phyloP scores from a whole-genome alignment of 2,329 filamentous ascomycete species.

The Cytospora piceae region DNA sequence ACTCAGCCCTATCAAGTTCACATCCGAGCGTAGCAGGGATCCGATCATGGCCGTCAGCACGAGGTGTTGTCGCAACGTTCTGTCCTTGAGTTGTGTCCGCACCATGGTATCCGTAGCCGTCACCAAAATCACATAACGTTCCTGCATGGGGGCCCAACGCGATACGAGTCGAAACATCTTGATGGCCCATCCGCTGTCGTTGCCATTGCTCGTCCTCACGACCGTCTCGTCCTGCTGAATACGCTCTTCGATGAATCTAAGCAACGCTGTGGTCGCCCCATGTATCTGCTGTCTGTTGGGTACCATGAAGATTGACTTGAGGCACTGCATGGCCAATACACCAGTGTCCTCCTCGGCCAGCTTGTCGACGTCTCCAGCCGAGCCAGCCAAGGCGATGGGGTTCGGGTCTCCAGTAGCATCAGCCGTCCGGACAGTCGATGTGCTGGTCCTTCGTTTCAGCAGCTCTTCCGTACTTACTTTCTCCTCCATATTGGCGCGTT shows the following conservation, averaged over 20 bases:
- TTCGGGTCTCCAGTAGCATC: constrained; percentile 68
- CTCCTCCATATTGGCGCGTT: constrained; percentile 69
- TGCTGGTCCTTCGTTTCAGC: constrained; percentile 72
- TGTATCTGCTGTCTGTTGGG: constrained; percentile 84
- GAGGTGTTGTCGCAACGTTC: constrained; percentile 73
- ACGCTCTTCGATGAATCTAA: constrained; percentile 73
- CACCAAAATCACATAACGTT: constrained; percentile 88
- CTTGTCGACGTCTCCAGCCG: constrained; percentile 85
- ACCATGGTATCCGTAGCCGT: constrained; percentile 78
- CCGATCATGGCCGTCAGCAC: constrained; percentile 78
- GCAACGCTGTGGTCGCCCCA: constrained; percentile 70
- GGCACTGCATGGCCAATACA: constrained; percentile 79
- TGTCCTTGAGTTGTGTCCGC: constrained; percentile 68
- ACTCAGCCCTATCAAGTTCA: constrained; percentile 93
- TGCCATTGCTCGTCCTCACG: constrained; percentile 53
- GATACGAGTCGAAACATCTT: constrained; percentile 79
- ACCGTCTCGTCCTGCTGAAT: constrained; percentile 56
- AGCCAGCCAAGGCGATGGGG: constrained; percentile 74
- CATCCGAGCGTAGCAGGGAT: constrained; percentile 80
- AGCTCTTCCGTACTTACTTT: constrained; percentile 68
- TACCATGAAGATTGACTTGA: constrained; percentile 82
- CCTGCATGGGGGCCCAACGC: constrained; percentile 90
- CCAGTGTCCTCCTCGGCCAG: constrained; percentile 88
- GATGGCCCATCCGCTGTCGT: constrained; percentile 74
- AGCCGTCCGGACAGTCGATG: constrained; percentile 74